Percentiles rank a stretch among this genome's conserved stretches.
Evolutionary conservation across 345 rosid species (phyloP).

Genomic region (Kandelia obovata): DNA sequence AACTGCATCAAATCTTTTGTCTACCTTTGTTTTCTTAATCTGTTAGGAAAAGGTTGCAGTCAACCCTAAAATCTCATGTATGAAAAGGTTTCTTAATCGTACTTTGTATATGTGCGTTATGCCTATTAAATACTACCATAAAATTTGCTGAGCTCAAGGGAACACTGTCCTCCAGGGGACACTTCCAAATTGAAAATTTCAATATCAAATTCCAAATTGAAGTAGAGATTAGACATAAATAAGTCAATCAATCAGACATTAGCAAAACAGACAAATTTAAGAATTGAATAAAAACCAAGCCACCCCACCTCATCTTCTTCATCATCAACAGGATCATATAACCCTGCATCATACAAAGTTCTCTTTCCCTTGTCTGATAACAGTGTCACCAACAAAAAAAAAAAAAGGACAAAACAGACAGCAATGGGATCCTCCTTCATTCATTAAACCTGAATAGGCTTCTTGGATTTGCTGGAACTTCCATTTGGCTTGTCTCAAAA

Average conservation of each 20-base stretch:
- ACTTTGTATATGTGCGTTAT: too few species aligned
- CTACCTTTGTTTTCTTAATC: too few species aligned
- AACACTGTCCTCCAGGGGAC: too few species aligned
- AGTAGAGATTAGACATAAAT: neutral
- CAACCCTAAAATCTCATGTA: too few species aligned
- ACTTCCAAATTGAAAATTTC: too few species aligned
- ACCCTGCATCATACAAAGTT: conserved; percentile 42
- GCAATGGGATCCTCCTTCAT: neutral
- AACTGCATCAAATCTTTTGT: too few species aligned
- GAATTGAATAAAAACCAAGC: neutral
- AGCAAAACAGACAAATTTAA: neutral
- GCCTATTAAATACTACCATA: too few species aligned
- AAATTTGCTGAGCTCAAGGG: too few species aligned
- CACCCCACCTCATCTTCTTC: conserved; percentile 46
- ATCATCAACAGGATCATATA: conserved; percentile 42
- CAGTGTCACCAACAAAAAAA: conserved; percentile 24
- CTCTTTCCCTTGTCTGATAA: conserved; percentile 50
- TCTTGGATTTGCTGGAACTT: conserved; percentile 63
- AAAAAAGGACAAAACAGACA: neutral
- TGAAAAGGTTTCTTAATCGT: too few species aligned
- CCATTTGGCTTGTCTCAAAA: conserved; percentile 43
- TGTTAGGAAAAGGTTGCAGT: too few species aligned
- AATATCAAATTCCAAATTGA: too few species aligned
- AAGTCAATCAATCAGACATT: neutral
- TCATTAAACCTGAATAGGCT: conserved; percentile 48